Conservation (phyloP, 164 flowering plant species). For the Chimonanthus praecox region DNA sequence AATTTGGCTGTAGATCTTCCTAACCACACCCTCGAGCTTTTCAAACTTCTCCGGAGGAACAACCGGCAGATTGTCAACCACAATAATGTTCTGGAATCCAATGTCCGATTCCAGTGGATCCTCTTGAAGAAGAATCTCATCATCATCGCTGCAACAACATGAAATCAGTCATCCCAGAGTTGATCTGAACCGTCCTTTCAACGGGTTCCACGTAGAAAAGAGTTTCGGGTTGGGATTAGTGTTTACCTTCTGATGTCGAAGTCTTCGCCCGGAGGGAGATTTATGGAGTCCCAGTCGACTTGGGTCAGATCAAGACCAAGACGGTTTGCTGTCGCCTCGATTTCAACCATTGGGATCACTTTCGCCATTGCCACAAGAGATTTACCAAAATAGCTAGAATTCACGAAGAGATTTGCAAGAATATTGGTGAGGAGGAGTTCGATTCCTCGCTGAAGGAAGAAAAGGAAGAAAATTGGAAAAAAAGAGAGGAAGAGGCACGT, state of each 20-base stretch:
- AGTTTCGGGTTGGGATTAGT: too few species aligned
- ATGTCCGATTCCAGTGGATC: slow-evolving; percentile 57
- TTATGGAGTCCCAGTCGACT: slow-evolving; percentile 47
- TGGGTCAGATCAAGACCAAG: slow-evolving; percentile 41
- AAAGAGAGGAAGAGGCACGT: too few species aligned
- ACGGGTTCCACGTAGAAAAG: not conserved
- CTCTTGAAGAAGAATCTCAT: slow-evolving; percentile 52
- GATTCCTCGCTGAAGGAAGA: too few species aligned
- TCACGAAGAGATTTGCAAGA: too few species aligned
- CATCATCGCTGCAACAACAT: slow-evolving; percentile 46
- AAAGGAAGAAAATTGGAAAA: too few species aligned
- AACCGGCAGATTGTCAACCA: slow-evolving; percentile 86
- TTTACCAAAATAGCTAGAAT: too few species aligned
- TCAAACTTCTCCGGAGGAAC: slow-evolving; percentile 79
- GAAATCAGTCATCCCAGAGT: not conserved
- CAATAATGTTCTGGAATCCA: slow-evolving; percentile 64
- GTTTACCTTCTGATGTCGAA: slow-evolving; percentile 63
- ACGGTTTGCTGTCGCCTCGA: slow-evolving; percentile 12
- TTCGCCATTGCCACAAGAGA: not conserved
- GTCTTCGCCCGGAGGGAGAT: slow-evolving; percentile 67
- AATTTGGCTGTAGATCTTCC: slow-evolving; percentile 79
- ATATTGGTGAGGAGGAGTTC: too few species aligned
- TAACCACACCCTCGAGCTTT: slow-evolving; percentile 75
- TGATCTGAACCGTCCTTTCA: too few species aligned
- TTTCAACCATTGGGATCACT: slow-evolving; percentile 7